Percentiles rank a stretch among this genome's conserved stretches.
phyloP scores from a whole-genome alignment of 345 rosid genomes.

The Brassica incana region DNA sequence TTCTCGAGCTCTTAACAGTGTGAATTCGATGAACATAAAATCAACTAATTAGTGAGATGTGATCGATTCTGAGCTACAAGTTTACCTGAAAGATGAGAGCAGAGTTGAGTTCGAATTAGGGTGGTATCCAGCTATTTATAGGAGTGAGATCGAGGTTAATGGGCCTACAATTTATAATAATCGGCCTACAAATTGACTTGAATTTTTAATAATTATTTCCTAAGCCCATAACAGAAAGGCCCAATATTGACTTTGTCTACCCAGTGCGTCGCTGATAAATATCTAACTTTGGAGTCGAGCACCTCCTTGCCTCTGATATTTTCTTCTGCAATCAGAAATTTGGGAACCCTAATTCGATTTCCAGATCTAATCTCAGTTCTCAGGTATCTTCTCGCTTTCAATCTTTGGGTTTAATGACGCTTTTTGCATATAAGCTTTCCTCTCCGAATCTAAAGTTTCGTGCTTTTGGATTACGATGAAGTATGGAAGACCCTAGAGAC shows the following conservation, averaged over 20 bases:
- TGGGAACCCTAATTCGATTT: conserved; percentile 48
- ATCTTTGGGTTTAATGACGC: not conserved
- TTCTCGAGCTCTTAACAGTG: no score
- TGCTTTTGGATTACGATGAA: conserved; percentile 14
- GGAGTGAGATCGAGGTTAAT: not conserved
- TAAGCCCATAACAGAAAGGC: not conserved
- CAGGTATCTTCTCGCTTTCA: conserved; percentile 38
- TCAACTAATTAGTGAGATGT: no score
- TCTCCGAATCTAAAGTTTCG: not conserved
- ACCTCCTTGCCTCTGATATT: not conserved
- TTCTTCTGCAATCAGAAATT: conserved; percentile 13
- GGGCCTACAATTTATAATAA: not conserved
- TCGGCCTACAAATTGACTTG: not conserved
- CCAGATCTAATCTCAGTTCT: conserved; percentile 10
- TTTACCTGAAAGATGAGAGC: no score
- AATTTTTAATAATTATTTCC: not conserved
- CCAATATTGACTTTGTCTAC: not conserved
- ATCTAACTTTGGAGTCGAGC: not conserved
- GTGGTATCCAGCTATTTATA: no score
- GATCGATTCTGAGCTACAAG: no score
- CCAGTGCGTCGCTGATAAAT: not conserved
- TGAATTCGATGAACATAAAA: no score
- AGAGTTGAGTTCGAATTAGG: no score
- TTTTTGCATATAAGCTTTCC: not conserved
- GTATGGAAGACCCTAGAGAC: conserved; percentile 92